Evolutionary conservation across 1,284 basidiomycete genomes (phyloP).

Genomic region (Cerioporus squamosus): DNA sequence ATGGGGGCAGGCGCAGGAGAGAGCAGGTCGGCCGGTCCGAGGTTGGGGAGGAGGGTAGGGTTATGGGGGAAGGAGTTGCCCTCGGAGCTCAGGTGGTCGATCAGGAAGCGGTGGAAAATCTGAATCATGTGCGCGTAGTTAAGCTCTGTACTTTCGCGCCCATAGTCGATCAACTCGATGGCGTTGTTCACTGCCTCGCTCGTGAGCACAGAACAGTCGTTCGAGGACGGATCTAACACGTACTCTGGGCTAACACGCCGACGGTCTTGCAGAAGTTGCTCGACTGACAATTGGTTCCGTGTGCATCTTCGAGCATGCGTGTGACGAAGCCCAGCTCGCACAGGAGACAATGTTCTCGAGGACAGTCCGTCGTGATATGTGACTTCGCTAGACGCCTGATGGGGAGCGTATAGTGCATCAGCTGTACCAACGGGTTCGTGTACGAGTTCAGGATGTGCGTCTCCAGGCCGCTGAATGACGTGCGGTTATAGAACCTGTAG

Average conservation of each 20-base stretch:
- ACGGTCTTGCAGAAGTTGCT: conserved; percentile 97
- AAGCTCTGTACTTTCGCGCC: conserved; percentile 70
- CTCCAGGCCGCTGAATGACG: conserved; percentile 90
- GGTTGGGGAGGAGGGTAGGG: conserved; percentile 50
- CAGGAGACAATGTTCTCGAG: conserved; percentile 88
- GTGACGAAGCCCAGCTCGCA: conserved; percentile 97
- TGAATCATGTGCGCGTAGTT: conserved; percentile 92
- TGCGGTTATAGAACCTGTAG: conserved; percentile 88
- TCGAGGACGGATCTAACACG: conserved; percentile 31
- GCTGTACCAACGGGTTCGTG: conserved; percentile 92
- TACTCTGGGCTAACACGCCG: conserved; percentile 79
- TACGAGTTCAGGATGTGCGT: conserved; percentile 98
- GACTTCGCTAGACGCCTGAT: conserved; percentile 86
- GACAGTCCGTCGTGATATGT: conserved; percentile 89
- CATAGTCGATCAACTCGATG: conserved; percentile 90
- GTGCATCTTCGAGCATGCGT: conserved; percentile 95
- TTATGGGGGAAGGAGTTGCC: conserved; percentile 68
- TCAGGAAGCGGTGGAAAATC: conserved; percentile 91
- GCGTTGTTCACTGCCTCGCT: conserved; percentile 56
- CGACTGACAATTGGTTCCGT: conserved; percentile 94
- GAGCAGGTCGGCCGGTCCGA: conserved; percentile 32
- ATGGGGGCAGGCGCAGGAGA: conserved; percentile 63
- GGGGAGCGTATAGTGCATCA: conserved; percentile 84
- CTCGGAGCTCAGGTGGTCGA: conserved; percentile 80
- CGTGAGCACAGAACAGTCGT: not conserved